These are phyloP conservation scores for Pelargonium cotyledonis DNA, from an alignment of 441 rosid genomes.

Conservation along the genomic window DNA sequence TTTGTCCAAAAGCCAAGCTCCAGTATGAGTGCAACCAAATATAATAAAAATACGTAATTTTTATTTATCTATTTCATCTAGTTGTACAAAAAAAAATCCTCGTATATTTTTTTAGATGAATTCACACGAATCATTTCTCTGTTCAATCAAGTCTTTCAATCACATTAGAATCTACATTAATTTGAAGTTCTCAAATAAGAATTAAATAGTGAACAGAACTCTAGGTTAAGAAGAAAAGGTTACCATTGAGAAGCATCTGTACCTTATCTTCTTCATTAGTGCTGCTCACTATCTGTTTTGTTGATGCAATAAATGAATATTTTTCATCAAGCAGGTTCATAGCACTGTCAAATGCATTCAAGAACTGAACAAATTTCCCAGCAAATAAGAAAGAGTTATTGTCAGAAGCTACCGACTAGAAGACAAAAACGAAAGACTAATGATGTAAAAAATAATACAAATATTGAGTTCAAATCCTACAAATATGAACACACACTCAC, in stretches of 20 bases:
- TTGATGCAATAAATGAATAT: conserved; percentile 53
- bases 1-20: background rate
- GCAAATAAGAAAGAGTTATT: conserved; percentile 11
- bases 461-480: background rate
- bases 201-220: background rate
- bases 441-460: background rate
- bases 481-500: background rate
- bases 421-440: background rate
- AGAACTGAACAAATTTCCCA: conserved; percentile 39
- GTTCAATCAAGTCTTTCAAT: background rate
- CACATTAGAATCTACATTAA: background rate
- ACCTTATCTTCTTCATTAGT: conserved; percentile 65
- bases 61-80: background rate
- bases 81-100: background rate
- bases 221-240: conserved; percentile 6
- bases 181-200: conserved; percentile 3
- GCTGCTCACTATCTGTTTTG: conserved; percentile 73
- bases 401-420: conserved; percentile 6
- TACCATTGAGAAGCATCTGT: conserved; percentile 9
- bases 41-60: background rate
- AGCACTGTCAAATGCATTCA: conserved; percentile 70
- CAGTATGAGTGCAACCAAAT: background rate
- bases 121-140: background rate
- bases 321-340: conserved; percentile 70
- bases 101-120: background rate